Evolutionary conservation across 2,329 filamentous ascomycete species (phyloP), one percentile per base, ranked within the genome.

Genomic region (Mollisia scopiformis): DNA sequence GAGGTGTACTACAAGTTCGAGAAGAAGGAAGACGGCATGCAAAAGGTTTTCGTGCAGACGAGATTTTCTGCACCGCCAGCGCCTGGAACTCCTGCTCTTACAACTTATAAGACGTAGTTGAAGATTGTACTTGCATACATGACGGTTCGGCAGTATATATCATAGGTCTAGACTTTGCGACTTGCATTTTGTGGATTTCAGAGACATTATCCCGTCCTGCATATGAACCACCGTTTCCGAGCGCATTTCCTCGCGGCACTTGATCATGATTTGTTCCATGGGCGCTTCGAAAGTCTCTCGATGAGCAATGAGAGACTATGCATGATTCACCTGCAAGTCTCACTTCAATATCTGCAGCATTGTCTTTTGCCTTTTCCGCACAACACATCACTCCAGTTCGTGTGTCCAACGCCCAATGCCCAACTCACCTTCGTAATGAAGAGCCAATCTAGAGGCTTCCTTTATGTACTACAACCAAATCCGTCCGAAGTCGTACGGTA

Each of bases 1-100:
- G 84, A 85, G 69, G 79, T 90, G 0, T 91, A 91, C 69, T 76
- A 80, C 63, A 82, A 82, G 69, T 91, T 89, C 62, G 80, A 89
- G 61, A 79, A 77, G 59, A 79, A 77, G 62, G 82, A 90, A 62
- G 88, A 92, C 68, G 79, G 80, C 3, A 90, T 96, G 82, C 92
- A 96, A 75, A 96, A 96, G 82, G 84, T 95, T 1, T 96, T 83
- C 73, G 80, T 84, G 1, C 79, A 87, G 77, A 87, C 84, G 2
- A 82, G 79, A 71, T 84, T 84, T 59, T 86, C 83, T 1, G 73
- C 76, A 28, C 83, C 83, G 0, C 72, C 75, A 14, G 77, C 77
- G 1, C 58, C 69, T 23, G 80, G 78, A 0, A 77, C 75, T 14
- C 82, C 82, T 0, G 68, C 75, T 64, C 63, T 84, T 66, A 84